These are phyloP conservation scores for Jaltomata sinuosa DNA, from an alignment of 257 asterid species.

Conservation along the genomic window DNA sequence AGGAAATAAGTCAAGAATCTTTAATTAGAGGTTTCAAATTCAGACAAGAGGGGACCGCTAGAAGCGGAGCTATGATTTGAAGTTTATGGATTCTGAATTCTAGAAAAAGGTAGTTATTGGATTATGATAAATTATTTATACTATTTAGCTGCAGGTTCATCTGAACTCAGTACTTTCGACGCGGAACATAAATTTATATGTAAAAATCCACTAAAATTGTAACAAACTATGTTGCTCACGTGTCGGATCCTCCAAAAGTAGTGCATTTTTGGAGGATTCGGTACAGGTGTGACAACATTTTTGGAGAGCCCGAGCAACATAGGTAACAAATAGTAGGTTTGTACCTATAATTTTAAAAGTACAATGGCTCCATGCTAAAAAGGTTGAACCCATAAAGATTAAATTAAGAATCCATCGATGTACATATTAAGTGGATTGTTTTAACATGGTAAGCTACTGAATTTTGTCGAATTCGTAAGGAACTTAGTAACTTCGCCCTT, in stretches of 20 bases:
- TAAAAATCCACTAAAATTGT: no score
- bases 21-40: background rate
- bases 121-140: no score
- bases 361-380: background rate
- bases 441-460: background rate
- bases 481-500: background rate
- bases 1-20: background rate
- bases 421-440: background rate
- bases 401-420: no score
- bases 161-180: background rate
- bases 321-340: no score
- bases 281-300: no score
- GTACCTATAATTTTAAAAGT: no score
- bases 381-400: background rate
- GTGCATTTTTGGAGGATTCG: no score
- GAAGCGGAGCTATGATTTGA: background rate
- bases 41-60: background rate
- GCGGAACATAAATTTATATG: background rate
- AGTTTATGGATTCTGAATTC: background rate
- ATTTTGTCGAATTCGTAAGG: background rate
- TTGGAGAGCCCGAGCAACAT: no score
- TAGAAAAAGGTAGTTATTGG: no score
- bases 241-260: no score
- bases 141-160: background rate
- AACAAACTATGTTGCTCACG: no score